Evolutionary conservation across 768 basidiomycete genomes (phyloP).

Genomic region (Mycena olivaceomarginata): DNA sequence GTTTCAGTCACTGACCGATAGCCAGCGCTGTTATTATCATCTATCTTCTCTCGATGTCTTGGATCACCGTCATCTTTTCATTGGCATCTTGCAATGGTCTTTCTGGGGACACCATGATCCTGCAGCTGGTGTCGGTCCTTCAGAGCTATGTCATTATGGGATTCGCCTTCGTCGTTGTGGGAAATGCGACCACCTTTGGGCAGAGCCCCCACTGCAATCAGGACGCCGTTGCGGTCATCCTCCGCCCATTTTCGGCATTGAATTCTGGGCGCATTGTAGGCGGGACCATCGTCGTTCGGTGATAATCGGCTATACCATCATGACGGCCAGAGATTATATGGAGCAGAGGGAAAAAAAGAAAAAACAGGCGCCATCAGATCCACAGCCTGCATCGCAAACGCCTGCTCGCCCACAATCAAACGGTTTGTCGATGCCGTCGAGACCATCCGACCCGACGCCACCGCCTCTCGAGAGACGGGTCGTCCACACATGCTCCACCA

Average conservation of each 20-base stretch:
- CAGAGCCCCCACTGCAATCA: conserved; percentile 7
- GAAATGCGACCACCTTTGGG: conserved; percentile 5
- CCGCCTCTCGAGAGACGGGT: too few species aligned
- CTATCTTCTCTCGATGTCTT: conserved; percentile 30
- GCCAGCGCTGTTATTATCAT: not conserved
- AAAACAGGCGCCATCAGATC: not conserved
- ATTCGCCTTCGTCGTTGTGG: conserved; percentile 14
- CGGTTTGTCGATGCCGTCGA: too few species aligned
- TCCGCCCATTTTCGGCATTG: conserved; percentile 15
- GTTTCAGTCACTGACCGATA: not conserved
- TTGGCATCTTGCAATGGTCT: conserved; percentile 23
- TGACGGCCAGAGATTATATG: conserved; percentile 29
- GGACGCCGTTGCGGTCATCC: conserved; percentile 25
- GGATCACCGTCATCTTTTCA: conserved; percentile 16
- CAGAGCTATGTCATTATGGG: conserved; percentile 18
- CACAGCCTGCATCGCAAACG: too few species aligned
- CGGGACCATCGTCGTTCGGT: not conserved
- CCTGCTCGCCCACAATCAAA: too few species aligned
- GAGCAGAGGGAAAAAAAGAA: too few species aligned
- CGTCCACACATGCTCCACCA: too few species aligned
- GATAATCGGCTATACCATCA: conserved; percentile 1
- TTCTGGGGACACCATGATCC: conserved; percentile 9
- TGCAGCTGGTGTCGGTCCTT: conserved; percentile 9
- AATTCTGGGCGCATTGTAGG: conserved; percentile 16
- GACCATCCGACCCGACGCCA: too few species aligned